Percentiles rank a stretch among this genome's conserved stretches.
Conservation (phyloP, 2,329 filamentous ascomycete genomes). For the Talaromyces sp. region DNA sequence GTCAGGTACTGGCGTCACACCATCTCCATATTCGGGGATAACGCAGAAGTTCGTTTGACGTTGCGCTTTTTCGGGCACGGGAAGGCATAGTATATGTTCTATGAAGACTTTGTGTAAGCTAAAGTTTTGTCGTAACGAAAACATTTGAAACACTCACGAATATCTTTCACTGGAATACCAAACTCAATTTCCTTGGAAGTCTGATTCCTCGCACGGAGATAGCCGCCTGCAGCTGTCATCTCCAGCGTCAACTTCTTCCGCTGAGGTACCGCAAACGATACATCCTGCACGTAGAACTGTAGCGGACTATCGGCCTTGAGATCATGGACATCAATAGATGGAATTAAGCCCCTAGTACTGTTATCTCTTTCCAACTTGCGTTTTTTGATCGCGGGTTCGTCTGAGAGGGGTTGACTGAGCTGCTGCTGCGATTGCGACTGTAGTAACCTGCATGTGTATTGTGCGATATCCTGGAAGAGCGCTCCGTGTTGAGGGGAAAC, state of each 20-base stretch:
- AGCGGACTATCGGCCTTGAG: conserved; percentile 31
- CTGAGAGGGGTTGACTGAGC: conserved; percentile 18
- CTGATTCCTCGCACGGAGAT: conserved; percentile 47
- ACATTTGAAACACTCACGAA: conserved; percentile 35
- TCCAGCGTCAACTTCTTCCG: conserved; percentile 60
- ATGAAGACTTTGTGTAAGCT: neutral
- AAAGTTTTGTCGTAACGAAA: too few relatives aligned
- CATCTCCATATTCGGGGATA: conserved; percentile 50
- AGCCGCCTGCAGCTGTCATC: conserved; percentile 42
- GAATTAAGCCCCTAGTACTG: neutral
- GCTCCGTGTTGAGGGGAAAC: conserved; percentile 33
- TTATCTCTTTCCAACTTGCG: conserved; percentile 45
- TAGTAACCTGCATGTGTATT: conserved; percentile 32
- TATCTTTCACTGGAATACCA: conserved; percentile 45
- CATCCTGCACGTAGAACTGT: conserved; percentile 48
- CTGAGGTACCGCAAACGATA: conserved; percentile 58
- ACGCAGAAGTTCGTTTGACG: conserved; percentile 60
- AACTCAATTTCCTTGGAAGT: conserved; percentile 51
- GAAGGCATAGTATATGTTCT: conserved; percentile 57
- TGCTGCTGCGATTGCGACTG: conserved; percentile 26
- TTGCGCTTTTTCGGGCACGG: conserved; percentile 60
- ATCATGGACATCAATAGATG: conserved; percentile 22
- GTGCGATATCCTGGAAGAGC: conserved; percentile 48
- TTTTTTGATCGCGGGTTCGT: conserved; percentile 43
- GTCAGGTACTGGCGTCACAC: conserved; percentile 43